Conservation (phyloP, 2,329 filamentous ascomycete species). For the Paramyrothecium sp. region DNA sequence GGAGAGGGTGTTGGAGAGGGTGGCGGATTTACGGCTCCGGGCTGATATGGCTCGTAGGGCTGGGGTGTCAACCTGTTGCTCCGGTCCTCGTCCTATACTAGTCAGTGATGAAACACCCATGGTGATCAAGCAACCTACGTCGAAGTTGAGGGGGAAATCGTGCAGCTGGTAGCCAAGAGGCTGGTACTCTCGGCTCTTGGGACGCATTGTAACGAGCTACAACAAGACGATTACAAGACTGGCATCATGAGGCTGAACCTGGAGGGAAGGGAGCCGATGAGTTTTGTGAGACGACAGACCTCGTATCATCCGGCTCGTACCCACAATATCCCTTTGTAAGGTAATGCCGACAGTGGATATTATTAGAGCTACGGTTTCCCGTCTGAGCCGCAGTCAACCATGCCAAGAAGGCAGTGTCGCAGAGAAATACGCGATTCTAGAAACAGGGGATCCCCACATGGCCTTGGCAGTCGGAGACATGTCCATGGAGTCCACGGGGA, state of each 20-base stretch:
- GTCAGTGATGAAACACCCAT: neutral
- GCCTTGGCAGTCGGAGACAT: neutral
- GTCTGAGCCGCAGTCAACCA: neutral
- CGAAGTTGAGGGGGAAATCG: neutral
- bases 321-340: neutral
- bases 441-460: neutral
- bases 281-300: neutral
- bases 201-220: neutral
- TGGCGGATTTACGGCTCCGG: neutral
- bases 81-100: neutral
- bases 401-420: neutral
- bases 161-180: neutral
- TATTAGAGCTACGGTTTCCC: neutral
- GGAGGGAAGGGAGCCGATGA: neutral
- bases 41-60: neutral
- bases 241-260: neutral
- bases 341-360: neutral
- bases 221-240: neutral
- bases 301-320: neutral
- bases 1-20: neutral
- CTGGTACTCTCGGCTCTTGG: neutral
- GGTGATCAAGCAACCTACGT: neutral
- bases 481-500: neutral
- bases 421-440: neutral
- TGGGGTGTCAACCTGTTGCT: neutral